Conservation (phyloP, 768 basidiomycete genomes). For the Suillus weaverae region DNA sequence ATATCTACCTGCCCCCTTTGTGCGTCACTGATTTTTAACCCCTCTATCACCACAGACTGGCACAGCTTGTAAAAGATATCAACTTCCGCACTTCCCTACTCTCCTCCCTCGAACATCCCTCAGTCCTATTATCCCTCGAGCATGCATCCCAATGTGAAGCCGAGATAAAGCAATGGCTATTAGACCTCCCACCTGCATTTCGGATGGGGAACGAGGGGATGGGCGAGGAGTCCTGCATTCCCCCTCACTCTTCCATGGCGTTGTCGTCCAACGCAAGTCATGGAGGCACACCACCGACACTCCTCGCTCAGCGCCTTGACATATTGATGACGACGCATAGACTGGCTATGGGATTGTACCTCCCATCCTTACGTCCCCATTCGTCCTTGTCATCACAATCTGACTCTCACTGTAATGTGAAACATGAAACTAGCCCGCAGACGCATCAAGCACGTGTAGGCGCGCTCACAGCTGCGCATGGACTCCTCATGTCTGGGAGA, state of each 20-base stretch:
- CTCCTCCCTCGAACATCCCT: background rate
- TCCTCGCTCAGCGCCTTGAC: constrained; percentile 57
- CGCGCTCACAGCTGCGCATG: constrained; percentile 64
- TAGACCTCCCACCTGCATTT: constrained; percentile 50
- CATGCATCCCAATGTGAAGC: constrained; percentile 58
- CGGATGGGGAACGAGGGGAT: constrained; percentile 38
- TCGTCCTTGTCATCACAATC: constrained; percentile 11
- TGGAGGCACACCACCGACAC: constrained; percentile 31
- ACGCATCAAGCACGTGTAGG: constrained; percentile 55
- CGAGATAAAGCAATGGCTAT: constrained; percentile 55
- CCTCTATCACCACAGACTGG: constrained; percentile 43
- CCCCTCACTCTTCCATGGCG: background rate
- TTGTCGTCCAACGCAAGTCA: constrained; percentile 16
- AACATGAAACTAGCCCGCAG: constrained; percentile 18
- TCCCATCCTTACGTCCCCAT: constrained; percentile 58
- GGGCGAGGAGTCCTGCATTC: background rate
- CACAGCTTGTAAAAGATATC: constrained; percentile 61
- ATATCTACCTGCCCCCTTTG: background rate
- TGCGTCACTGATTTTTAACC: background rate
- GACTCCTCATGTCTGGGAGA: background rate
- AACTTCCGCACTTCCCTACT: constrained; percentile 28
- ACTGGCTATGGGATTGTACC: constrained; percentile 61
- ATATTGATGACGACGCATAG: constrained; percentile 60
- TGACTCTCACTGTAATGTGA: constrained; percentile 13
- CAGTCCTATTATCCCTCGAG: constrained; percentile 50